These are phyloP conservation scores for Prunus dulcis DNA, from an alignment of 306 rosid genomes.

Conservation along the genomic window DNA sequence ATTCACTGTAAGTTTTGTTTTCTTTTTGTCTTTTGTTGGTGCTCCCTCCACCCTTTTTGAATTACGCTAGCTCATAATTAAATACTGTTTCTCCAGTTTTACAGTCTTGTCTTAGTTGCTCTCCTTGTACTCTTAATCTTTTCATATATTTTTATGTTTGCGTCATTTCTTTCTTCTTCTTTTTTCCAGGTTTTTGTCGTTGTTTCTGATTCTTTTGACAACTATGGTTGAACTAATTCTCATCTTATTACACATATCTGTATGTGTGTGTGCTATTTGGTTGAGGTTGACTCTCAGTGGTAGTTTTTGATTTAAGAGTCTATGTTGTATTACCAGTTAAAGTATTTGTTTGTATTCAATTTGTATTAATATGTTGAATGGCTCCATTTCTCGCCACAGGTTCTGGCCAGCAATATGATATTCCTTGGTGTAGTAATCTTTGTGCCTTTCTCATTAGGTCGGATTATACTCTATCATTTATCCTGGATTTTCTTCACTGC, in stretches of 20 bases:
- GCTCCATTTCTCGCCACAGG: constrained; percentile 48
- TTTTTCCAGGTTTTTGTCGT: background rate
- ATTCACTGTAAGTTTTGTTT: constrained; percentile 69
- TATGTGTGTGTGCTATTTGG: background rate
- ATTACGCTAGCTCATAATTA: background rate
- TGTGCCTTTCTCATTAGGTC: constrained; percentile 91
- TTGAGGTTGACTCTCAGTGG: background rate
- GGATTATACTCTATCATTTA: constrained; percentile 66
- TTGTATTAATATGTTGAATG: constrained; percentile 7
- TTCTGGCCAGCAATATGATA: constrained; percentile 98
- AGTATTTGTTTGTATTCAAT: background rate
- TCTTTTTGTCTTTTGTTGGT: background rate
- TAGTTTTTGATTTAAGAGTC: background rate
- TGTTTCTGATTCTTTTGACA: background rate
- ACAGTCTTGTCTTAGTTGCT: background rate
- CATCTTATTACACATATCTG: background rate
- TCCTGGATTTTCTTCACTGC: constrained; percentile 81
- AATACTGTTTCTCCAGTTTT: background rate
- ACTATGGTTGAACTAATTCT: background rate
- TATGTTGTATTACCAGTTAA: background rate
- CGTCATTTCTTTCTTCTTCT: background rate
- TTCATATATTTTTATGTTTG: background rate
- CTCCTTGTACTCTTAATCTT: background rate
- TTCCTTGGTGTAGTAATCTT: constrained; percentile 93
- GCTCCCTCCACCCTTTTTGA: background rate